These are phyloP conservation scores for Candida silvicultrix DNA, from an alignment of 805 yeast genomes.

Conservation along the genomic window DNA sequence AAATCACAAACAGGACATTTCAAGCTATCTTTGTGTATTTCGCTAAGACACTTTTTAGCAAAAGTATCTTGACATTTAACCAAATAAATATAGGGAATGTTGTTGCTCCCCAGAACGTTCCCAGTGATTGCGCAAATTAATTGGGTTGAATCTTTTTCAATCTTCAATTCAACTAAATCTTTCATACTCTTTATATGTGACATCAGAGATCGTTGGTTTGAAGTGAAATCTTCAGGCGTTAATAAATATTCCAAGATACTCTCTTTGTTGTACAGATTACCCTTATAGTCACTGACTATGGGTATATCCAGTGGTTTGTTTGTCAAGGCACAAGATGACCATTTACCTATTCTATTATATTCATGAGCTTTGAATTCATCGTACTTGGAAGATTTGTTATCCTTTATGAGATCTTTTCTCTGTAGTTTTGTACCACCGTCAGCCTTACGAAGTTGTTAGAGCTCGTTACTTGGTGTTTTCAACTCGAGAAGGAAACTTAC, in stretches of 20 bases:
- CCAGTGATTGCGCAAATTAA: conserved; percentile 35
- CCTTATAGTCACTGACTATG: conserved; percentile 63
- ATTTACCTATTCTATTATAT: conserved; percentile 24
- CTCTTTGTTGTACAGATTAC: conserved; percentile 60
- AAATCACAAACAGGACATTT: conserved; percentile 38
- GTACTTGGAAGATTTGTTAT: conserved; percentile 11
- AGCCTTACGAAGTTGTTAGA: conserved; percentile 26
- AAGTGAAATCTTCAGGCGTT: conserved; percentile 23
- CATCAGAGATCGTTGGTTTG: conserved; percentile 20
- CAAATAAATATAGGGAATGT: conserved; percentile 36
- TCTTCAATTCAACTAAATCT: conserved; percentile 39
- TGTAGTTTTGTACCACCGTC: conserved; percentile 74
- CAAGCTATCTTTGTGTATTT: conserved; percentile 10
- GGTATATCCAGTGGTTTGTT: conserved; percentile 40
- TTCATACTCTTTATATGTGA: conserved; percentile 31
- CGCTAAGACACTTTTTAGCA: conserved; percentile 25
- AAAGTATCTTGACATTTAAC: conserved; percentile 40
- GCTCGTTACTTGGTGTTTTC: background rate
- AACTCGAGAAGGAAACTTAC: background rate
- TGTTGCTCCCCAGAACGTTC: conserved; percentile 28
- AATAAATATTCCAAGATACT: conserved; percentile 52
- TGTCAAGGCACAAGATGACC: conserved; percentile 43
- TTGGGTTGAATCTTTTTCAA: conserved; percentile 18
- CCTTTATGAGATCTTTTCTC: conserved; percentile 41
- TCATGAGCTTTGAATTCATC: conserved; percentile 11